phyloP scores from a whole-genome alignment of 768 basidiomycete species.

The Xerocomellus intermedius region DNA sequence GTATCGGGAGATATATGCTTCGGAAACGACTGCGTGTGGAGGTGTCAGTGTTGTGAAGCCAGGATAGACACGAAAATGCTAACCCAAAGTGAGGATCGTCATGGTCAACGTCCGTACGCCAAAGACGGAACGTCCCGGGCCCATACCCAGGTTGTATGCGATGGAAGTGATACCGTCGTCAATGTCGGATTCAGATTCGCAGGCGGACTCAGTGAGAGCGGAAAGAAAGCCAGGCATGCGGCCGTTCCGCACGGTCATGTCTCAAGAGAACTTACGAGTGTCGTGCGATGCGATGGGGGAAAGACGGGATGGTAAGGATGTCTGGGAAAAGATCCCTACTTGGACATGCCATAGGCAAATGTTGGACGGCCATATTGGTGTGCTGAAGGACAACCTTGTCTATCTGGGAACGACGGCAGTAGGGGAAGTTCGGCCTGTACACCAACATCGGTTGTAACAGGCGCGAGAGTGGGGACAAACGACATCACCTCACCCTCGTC shows the following conservation, averaged over 20 bases:
- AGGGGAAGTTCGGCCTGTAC: slow-evolving; percentile 39
- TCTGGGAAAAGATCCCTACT: slow-evolving; percentile 34
- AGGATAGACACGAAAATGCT: slow-evolving; percentile 10
- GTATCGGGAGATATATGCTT: slow-evolving; percentile 66
- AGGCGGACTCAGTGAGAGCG: slow-evolving; percentile 30
- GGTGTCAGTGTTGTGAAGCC: not conserved
- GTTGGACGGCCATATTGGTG: slow-evolving; percentile 50
- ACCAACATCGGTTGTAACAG: slow-evolving; percentile 37
- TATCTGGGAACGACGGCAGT: slow-evolving; percentile 40
- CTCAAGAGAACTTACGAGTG: slow-evolving; percentile 38
- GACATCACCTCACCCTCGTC: slow-evolving; percentile 40
- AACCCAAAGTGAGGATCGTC: slow-evolving; percentile 73
- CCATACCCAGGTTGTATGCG: too few relatives aligned
- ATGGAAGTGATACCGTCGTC: slow-evolving; percentile 39
- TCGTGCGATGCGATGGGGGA: slow-evolving; percentile 39
- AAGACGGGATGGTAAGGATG: slow-evolving; percentile 16
- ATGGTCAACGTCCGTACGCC: slow-evolving; percentile 77
- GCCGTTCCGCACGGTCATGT: slow-evolving; percentile 32
- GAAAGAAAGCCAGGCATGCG: slow-evolving; percentile 24
- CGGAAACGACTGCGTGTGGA: slow-evolving; percentile 55
- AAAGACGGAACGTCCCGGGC: slow-evolving; percentile 35
- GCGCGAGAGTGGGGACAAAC: slow-evolving; percentile 29
- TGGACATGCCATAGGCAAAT: slow-evolving; percentile 32
- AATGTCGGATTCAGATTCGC: slow-evolving; percentile 44
- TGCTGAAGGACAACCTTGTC: slow-evolving; percentile 37